phyloP scores from a whole-genome alignment of 2,329 filamentous ascomycete genomes.

The Meredithiella fracta region DNA sequence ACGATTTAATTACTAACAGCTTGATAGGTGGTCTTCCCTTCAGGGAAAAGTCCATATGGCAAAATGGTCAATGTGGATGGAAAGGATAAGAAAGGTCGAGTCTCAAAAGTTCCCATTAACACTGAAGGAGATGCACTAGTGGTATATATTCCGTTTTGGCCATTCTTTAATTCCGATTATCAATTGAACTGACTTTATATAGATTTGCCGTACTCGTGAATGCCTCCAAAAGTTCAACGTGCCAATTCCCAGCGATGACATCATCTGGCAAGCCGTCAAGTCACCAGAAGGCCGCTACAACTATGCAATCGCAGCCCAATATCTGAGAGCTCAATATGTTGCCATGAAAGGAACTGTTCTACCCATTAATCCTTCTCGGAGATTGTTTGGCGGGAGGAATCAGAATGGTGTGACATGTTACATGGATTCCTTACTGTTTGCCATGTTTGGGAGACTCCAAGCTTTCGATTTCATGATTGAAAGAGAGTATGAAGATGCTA shows the following conservation, averaged over 20 bases:
- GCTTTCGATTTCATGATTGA: slow-evolving; percentile 89
- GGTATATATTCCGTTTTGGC: too few relatives aligned
- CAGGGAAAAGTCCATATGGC: too few relatives aligned
- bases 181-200: neutral
- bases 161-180: too few relatives aligned
- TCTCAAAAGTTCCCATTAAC: too few relatives aligned
- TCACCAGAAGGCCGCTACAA: slow-evolving; percentile 52
- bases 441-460: slow-evolving; percentile 83
- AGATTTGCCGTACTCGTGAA: slow-evolving; percentile 28
- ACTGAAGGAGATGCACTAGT: too few relatives aligned
- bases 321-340: slow-evolving; percentile 64
- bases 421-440: slow-evolving; percentile 76
- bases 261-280: slow-evolving; percentile 37
- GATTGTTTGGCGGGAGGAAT: slow-evolving; percentile 75
- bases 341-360: slow-evolving; percentile 65
- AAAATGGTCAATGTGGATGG: too few relatives aligned
- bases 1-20: too few relatives aligned
- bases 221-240: slow-evolving; percentile 28
- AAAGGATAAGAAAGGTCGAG: too few relatives aligned
- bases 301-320: slow-evolving; percentile 54
- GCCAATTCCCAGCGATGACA: slow-evolving; percentile 37
- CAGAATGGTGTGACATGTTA: slow-evolving; percentile 83
- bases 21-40: too few relatives aligned
- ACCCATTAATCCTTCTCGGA: slow-evolving; percentile 53
- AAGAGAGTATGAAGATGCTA: slow-evolving; percentile 54